These are phyloP conservation scores for Cercospora brassicicola DNA, from an alignment of 2,329 filamentous ascomycete species.

Conservation along the genomic window DNA sequence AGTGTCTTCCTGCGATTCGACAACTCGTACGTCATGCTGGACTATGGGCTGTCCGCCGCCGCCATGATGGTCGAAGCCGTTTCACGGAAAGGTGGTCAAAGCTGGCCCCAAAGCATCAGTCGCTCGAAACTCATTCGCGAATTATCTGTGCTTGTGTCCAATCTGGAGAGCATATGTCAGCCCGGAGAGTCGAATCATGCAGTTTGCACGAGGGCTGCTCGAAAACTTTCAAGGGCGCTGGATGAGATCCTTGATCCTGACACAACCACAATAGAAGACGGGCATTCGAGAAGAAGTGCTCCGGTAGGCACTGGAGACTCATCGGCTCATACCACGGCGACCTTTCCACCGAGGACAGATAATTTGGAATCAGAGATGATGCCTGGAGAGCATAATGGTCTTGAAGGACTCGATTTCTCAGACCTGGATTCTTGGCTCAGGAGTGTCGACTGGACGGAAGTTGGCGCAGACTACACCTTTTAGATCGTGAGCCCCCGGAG, in stretches of 20 bases:
- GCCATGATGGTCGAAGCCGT: conserved; percentile 21
- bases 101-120: conserved; percentile 18
- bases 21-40: conserved; percentile 24
- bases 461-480: conserved; percentile 18
- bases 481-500: neutral
- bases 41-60: conserved; percentile 25
- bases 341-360: neutral
- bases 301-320: neutral
- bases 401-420: conserved; percentile 16
- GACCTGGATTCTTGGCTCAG: conserved; percentile 21
- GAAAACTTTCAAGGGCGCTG: conserved; percentile 19
- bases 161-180: conserved; percentile 26
- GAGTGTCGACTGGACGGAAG: conserved; percentile 22
- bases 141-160: conserved; percentile 25
- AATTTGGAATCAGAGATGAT: neutral
- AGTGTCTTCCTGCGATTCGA: conserved; percentile 20
- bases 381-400: neutral
- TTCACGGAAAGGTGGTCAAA: neutral
- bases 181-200: conserved; percentile 25
- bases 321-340: neutral
- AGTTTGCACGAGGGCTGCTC: conserved; percentile 26
- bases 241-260: conserved; percentile 26
- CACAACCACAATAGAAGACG: neutral
- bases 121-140: conserved; percentile 23
- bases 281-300: neutral